phyloP scores from a whole-genome alignment of 139 green algal genomes.

The Trebouxia sp. region DNA sequence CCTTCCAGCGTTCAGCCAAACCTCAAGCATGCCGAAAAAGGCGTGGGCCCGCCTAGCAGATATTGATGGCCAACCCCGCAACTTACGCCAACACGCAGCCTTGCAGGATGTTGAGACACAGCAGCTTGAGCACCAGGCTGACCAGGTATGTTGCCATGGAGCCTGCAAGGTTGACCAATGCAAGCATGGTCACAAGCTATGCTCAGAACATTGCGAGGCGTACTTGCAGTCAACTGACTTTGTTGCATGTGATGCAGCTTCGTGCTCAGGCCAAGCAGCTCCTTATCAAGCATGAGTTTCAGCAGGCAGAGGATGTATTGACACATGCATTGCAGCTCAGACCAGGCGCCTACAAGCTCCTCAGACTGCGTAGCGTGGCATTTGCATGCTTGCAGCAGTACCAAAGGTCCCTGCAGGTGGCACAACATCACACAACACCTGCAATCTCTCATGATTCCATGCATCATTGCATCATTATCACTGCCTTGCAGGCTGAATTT shows the following conservation, averaged over 20 bases:
- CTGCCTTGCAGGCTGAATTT: no score
- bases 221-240: no score
- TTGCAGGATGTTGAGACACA: background rate
- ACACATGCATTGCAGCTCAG: background rate
- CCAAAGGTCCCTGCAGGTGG: background rate
- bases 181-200: no score
- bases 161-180: no score
- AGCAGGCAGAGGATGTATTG: background rate
- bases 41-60: background rate
- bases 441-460: no score
- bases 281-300: constrained; percentile 19
- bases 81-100: background rate
- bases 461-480: no score
- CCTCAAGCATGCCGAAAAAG: background rate
- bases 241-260: no score
- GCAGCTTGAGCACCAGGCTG: constrained; percentile 1
- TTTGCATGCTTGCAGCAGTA: constrained; percentile 25
- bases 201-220: no score
- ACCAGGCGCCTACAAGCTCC: constrained; percentile 21
- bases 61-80: background rate
- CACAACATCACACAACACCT: background rate
- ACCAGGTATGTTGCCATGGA: background rate
- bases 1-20: no score
- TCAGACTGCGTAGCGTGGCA: constrained; percentile 3
- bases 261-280: constrained; percentile 28